Percentiles rank a stretch among this genome's conserved stretches.
Evolutionary conservation across 75 land plant genomes (phyloP).

Genomic region (Cupressus sempervirens): DNA sequence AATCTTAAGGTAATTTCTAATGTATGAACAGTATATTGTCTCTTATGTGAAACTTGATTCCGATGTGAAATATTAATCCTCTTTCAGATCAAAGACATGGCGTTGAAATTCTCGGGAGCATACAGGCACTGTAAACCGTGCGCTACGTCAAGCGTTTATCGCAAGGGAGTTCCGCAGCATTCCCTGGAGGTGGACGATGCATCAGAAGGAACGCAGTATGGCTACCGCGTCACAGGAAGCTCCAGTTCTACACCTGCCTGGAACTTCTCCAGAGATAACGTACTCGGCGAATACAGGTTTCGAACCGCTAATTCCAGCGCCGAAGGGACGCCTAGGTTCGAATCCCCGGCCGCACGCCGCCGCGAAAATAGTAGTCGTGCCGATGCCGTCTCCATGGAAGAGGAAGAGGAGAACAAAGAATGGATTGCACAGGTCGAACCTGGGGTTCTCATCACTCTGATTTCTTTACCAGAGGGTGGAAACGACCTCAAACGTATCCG

Average conservation of each 20-base stretch:
- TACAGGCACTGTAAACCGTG: constrained; percentile 89
- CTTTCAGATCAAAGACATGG: constrained; percentile 87
- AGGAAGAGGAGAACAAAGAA: constrained; percentile 69
- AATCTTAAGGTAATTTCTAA: not conserved
- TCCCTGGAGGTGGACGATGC: constrained; percentile 39
- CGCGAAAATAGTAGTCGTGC: not conserved
- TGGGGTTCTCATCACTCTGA: constrained; percentile 89
- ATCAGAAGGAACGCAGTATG: constrained; percentile 44
- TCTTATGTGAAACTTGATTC: not conserved
- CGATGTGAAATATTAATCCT: not conserved
- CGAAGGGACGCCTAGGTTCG: constrained; percentile 52
- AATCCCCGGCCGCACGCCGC: constrained; percentile 15
- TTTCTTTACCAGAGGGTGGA: constrained; percentile 73
- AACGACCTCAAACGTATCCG: constrained; percentile 92
- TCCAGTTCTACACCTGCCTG: constrained; percentile 45
- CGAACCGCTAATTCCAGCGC: constrained; percentile 49
- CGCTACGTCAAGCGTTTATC: constrained; percentile 30
- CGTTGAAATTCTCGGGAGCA: constrained; percentile 84
- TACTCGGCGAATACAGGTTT: constrained; percentile 30
- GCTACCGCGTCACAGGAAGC: constrained; percentile 41
- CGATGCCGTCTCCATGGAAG: constrained; percentile 28
- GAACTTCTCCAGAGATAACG: constrained; percentile 30
- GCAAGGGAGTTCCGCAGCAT: constrained; percentile 13
- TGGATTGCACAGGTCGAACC: constrained; percentile 99
- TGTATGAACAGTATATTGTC: not conserved